Base-by-base conservation (phyloP, 495 filamentous ascomycete genomes). In the Choiromyces venosus region DNA sequence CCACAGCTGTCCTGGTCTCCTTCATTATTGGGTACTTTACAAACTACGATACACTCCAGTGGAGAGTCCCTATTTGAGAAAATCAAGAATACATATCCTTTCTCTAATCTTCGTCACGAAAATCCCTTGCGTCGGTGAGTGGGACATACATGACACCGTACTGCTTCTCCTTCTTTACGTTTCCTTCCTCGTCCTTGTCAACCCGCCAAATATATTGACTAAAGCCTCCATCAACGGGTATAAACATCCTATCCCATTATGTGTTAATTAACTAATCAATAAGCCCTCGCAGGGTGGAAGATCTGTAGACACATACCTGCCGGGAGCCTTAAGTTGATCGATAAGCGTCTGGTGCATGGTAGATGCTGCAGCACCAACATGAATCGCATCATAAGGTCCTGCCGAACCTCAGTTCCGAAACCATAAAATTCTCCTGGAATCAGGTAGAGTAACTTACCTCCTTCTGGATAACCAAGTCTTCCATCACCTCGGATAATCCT, bases 131-230 rank as follows among this genome's bases (percentile, higher is more conserved):
- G 85, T 98, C 94, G 40, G 94, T 97, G 84, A 99, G 83, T 37
- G 96, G 95, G 72, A 99, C 96, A 85, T 98, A 99, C 80, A 90
- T 85, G 69, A 99, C 95, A 52, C 90, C 92, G 83, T 91, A 92
- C 71, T 90, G 78, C 84, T 88, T 93, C 84, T 91, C 87, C 85
- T 86, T 92, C 74, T 82, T 86, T 33, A 99, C 87, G 12, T 84
- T 85, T 52, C 96, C 95, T 72, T 92, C 86, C 78, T 84, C 86
- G 80, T 91, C 90, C 85, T 98, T 98, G 82, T 97, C 92, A 67
- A 97, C 90, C 5, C 91, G 86, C 89, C 91, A 99, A 42, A 99
- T 91, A 83, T 91, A 88, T 85, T 99, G 95, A 21, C 78, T 71
- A 38, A 79, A 81, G 9, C 76, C 71, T 25, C 69, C 68, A 72